Base-by-base conservation (phyloP, 352 stramenopile genomes). In the Phytophthora palmivora region DNA sequence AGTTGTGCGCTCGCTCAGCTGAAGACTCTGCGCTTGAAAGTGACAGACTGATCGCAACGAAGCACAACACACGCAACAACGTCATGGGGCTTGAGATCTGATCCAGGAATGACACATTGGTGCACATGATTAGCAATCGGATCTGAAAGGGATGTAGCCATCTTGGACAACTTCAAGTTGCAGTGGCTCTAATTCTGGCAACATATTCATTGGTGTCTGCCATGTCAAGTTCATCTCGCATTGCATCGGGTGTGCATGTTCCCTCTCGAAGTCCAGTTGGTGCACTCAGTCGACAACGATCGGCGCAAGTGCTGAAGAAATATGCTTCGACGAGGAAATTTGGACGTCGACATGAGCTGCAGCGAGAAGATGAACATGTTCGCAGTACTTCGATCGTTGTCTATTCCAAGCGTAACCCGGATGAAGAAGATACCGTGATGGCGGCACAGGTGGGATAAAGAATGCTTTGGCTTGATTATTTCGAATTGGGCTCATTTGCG, bases 391-490 rank as follows among this genome's bases (percentile, higher is more conserved):
- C 45, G 1, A 43, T 82, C 33, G 79, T 79, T 12, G 66, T 75
- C 18, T 89, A 70, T 16, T 84, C 75, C 2, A 72, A 63, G 22
- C 45, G 65, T 30, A 89, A 89, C 22, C 79, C 79, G 9, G 73
- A 87, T 37, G 79, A 87, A 61, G 70, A 89, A 41, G 72, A 84
- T 37, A 74, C 66, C 0, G 74, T 81, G 3, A 68, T 79, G 53
- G 50, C 72, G 26, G 74, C 74, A 33, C 67, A 83, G 71, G 75
- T 78, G 51, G 11, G 32, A 12, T 22, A 15, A 30, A 7, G 24
- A 18, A 7, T 30, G 10, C 3, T 60, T 15, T 16, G 28, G 22
- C 41, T 47, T 14, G 4, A 34, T 9, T 4, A 34, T 7, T 34
- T 34, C 28, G 15, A 22, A 37, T 15, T 11, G 34, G 14, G 28